phyloP scores from a whole-genome alignment of 805 yeast genomes.

The Wickerhamomyces queroliae region DNA sequence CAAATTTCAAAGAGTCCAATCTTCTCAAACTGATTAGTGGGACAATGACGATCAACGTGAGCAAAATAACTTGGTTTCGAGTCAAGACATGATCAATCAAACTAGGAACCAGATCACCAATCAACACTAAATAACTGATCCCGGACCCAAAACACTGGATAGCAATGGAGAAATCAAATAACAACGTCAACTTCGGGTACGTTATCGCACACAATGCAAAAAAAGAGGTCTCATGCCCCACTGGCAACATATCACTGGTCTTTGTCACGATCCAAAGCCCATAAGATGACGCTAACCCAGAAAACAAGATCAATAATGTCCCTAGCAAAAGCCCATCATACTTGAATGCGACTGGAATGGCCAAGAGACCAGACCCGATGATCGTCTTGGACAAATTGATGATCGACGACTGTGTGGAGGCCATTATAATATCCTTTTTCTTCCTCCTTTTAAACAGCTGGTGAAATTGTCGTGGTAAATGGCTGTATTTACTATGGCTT shows the following conservation, averaged over 20 bases:
- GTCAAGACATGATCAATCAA: slow-evolving; percentile 37
- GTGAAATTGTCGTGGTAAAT: too few species aligned
- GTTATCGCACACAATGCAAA: slow-evolving; percentile 67
- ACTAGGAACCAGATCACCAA: slow-evolving; percentile 73
- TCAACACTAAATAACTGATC: slow-evolving; percentile 61
- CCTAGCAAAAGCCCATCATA: slow-evolving; percentile 66
- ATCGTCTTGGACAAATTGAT: slow-evolving; percentile 71
- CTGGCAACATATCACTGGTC: slow-evolving; percentile 48
- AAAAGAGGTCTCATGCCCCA: slow-evolving; percentile 58
- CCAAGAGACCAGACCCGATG: slow-evolving; percentile 74
- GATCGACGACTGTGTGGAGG: slow-evolving; percentile 42
- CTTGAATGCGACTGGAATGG: slow-evolving; percentile 67
- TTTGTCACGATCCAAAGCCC: slow-evolving; percentile 62
- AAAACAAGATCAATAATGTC: slow-evolving; percentile 44
- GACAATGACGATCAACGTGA: slow-evolving; percentile 45
- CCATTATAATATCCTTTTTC: slow-evolving; percentile 8
- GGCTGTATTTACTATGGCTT: too few species aligned
- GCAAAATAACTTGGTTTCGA: slow-evolving; percentile 36
- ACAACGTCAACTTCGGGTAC: slow-evolving; percentile 60
- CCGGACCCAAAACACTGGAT: slow-evolving; percentile 79
- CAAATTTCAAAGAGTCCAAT: slow-evolving; percentile 63
- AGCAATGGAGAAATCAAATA: slow-evolving; percentile 73
- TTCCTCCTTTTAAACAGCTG: neutral
- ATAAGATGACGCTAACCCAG: slow-evolving; percentile 60
- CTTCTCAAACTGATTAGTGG: slow-evolving; percentile 60